Base-by-base conservation (phyloP, 768 basidiomycete genomes). In the Collybia sp. region DNA sequence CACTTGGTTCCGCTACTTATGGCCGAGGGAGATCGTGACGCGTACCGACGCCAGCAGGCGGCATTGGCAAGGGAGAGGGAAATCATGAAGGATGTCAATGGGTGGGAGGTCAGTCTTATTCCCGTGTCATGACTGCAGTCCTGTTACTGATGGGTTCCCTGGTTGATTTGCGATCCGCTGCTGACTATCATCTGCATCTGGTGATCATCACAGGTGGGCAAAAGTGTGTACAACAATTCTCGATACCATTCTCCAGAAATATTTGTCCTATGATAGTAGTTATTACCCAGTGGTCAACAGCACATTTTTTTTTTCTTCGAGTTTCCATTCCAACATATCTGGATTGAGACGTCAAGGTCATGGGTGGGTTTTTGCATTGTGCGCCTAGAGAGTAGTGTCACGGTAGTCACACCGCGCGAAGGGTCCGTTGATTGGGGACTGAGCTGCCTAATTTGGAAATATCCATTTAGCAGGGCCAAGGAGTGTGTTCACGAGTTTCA, bases 21-120 rank as follows among this genome's bases (percentile, higher is more conserved):
- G 55, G 95, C 95, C 33, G 95, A 99, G 64, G 84, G 84, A 3
- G 95, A 99, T 70, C 85, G 96, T 45, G 92, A 94, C 63, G 73
- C 77, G 46, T 93, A 89, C 71, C 77, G 91, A 49, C 80, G 90
- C 33, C 70, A 83, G 58, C 79, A 83, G 59, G 92, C 89, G n/a
- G 82, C 82, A 41, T 42, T 85, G 44, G 84, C 71, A 19, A 68
- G 91, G 39, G 96, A 98, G 68, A 75, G 72, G 67, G 88, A 82
- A 68, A 91, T 97, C 58, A 97, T 97, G 95, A 90, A 88, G 67
- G 88, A 92, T 56, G 93, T 97, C 42, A 75, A 77, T 46, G 90
- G 82, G 33, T 97, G 94, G 94, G 83, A 90, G 89, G 93, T 96
- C 67, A 63, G 92, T 75, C 36, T n/a, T n/a, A 42, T 44, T 47